These are phyloP conservation scores for Emericellopsis cladophorae DNA, from an alignment of 2,329 filamentous ascomycete genomes.

Conservation along the genomic window DNA sequence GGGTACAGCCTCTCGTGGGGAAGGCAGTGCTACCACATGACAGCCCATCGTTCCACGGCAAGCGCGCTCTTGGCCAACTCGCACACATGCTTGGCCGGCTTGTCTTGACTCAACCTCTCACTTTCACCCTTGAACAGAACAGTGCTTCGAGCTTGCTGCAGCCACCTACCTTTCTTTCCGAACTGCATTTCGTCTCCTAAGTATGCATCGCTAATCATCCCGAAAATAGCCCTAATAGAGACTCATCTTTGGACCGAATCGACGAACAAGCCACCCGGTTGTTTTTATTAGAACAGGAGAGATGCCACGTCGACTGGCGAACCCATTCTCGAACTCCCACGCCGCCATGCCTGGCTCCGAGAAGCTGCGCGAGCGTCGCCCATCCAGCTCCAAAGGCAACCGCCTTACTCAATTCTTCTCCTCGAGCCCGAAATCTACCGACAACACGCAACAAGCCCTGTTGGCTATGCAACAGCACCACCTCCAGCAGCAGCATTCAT, in stretches of 20 bases:
- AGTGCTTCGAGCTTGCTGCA: no score
- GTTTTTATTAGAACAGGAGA: slow-evolving; percentile 15
- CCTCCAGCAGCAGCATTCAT: slow-evolving; percentile 8
- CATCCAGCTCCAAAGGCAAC: slow-evolving; percentile 56
- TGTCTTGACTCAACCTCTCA: no score
- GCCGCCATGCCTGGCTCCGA: slow-evolving; percentile 33
- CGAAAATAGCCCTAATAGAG: no score
- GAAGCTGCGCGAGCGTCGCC: slow-evolving; percentile 40
- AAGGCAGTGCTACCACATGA: no score
- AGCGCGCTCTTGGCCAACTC: no score
- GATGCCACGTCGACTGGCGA: slow-evolving; percentile 47
- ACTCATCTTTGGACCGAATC: not conserved
- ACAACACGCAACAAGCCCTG: slow-evolving; percentile 55
- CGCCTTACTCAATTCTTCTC: slow-evolving; percentile 77
- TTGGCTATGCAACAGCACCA: slow-evolving; percentile 51
- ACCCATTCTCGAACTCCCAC: slow-evolving; percentile 37
- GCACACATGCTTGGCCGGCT: no score
- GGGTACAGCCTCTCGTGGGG: no score
- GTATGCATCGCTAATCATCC: not conserved
- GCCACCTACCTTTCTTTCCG: not conserved
- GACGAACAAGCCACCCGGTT: not conserved
- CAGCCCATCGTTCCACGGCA: no score
- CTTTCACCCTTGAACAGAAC: no score
- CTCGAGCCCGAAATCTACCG: slow-evolving; percentile 63
- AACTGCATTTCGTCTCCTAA: not conserved